Evolutionary conservation across 768 basidiomycete species (phyloP), one percentile per base, ranked within the genome.

Genomic region (Xanthoconium stramineum): DNA sequence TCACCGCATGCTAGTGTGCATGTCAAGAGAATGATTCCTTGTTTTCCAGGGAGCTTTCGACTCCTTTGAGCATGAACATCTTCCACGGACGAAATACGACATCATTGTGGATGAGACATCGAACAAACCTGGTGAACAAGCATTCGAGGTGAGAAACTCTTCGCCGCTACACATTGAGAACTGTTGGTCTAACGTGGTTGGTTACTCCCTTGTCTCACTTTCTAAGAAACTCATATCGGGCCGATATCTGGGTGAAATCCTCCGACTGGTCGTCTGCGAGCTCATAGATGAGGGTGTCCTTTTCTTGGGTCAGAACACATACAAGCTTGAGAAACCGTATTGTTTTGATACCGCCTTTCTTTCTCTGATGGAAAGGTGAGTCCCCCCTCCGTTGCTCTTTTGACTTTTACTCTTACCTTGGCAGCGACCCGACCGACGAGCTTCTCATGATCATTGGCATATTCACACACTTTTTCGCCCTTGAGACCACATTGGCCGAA

Each of bases 221-320:
- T 19, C 20, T 2, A 52, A 88, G 94, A 97, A 94, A 94, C 80
- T 96, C 61, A 96, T 97, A 56, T 94, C 94, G 1, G 94, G 94
- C 49, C 86, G 93, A 52, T 97, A 97, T 70, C 83, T 99, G 36
- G 96, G 96, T 57, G 96, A 99, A 75, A 94, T 98, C 64, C 80
- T 98, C 62, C 88, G 96, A n/a, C 78, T 98, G 30, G 88, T 98
- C 62, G 82, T 99, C 56, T 91, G 88, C 68, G 96, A 99, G 71
- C 85, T 99, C 47, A 94, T 97, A 68, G 95, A 97, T 68, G 89
- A 94, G 62, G 97, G 96, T 73, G 90, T 95, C 19, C 83, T 99
- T 51, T 99, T 99, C 85, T 82, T 97, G 32, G 95, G 97, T 28
- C 96, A 99, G 74, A 93, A 96, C 71, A 97, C 96, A 1, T 98